Percentiles rank a stretch among this genome's conserved stretches.
Conservation (phyloP, 805 yeast species). For the Metschnikowia santaceciliae region DNA sequence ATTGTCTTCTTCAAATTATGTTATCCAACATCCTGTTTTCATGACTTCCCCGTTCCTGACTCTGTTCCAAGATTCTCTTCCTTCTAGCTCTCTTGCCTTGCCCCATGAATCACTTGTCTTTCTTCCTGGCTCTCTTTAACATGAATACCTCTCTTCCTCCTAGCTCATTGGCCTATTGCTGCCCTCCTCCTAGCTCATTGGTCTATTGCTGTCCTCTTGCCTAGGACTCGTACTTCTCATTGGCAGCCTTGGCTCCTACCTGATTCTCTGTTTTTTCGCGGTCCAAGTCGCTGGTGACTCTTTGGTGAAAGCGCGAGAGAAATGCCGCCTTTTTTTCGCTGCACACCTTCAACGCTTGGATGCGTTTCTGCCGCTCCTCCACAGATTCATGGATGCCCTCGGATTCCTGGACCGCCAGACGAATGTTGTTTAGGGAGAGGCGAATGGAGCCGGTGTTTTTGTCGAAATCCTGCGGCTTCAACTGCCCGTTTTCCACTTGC, state of each 20-base stretch:
- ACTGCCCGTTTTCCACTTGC: slow-evolving; percentile 31
- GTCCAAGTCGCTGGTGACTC: slow-evolving; percentile 12
- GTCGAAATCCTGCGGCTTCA: slow-evolving; percentile 41
- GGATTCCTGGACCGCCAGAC: slow-evolving; percentile 34
- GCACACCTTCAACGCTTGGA: slow-evolving; percentile 30
- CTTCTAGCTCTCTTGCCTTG: too few relatives aligned
- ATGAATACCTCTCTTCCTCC: too few relatives aligned
- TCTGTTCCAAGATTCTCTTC: too few relatives aligned
- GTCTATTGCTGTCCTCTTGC: too few relatives aligned
- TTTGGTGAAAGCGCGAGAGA: slow-evolving; percentile 15
- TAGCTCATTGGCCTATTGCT: too few relatives aligned
- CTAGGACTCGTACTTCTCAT: too few relatives aligned
- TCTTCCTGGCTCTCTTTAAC: too few relatives aligned
- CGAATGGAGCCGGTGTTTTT: slow-evolving; percentile 44
- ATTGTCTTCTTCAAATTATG: too few relatives aligned
- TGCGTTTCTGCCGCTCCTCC: slow-evolving; percentile 27
- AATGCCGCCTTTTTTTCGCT: slow-evolving; percentile 26
- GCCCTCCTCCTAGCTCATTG: too few relatives aligned
- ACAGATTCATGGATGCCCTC: slow-evolving; percentile 45
- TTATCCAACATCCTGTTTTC: too few relatives aligned
- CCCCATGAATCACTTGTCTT: too few relatives aligned
- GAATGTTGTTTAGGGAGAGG: slow-evolving; percentile 34
- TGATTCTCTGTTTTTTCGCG: neutral
- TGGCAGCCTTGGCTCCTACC: neutral
- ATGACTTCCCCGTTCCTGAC: too few relatives aligned